Percentiles rank a stretch among this genome's conserved stretches.
phyloP scores from a whole-genome alignment of 768 basidiomycete species.

The Boletales sp. region DNA sequence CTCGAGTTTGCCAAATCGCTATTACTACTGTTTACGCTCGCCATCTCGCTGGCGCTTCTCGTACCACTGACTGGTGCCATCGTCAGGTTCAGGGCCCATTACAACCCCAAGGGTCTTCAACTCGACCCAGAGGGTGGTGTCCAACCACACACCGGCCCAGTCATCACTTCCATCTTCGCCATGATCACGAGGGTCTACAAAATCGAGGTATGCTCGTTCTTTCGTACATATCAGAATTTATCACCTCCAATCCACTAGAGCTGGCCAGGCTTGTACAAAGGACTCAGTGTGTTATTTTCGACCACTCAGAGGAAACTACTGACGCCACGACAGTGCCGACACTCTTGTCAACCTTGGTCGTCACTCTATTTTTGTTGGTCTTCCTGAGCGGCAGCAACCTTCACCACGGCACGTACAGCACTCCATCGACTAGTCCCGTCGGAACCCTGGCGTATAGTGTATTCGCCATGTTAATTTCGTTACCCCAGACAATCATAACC shows the following conservation, averaged over 20 bases:
- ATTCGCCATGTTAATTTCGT: slow-evolving; percentile 59
- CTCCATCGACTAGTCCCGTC: slow-evolving; percentile 57
- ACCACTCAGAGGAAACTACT: slow-evolving; percentile 32
- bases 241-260: slow-evolving; percentile 38
- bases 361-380: slow-evolving; percentile 55
- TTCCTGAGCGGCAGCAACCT: slow-evolving; percentile 57
- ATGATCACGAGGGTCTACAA: slow-evolving; percentile 70
- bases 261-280: slow-evolving; percentile 76
- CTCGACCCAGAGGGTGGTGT: slow-evolving; percentile 74
- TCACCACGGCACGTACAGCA: slow-evolving; percentile 61
- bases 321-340: slow-evolving; percentile 44
- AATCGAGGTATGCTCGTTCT: slow-evolving; percentile 55
- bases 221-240: neutral
- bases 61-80: slow-evolving; percentile 66
- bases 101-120: slow-evolving; percentile 80
- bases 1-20: slow-evolving; percentile 37
- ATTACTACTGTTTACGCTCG: slow-evolving; percentile 42
- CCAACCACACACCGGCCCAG: slow-evolving; percentile 73
- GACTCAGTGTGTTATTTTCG: slow-evolving; percentile 47
- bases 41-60: slow-evolving; percentile 51
- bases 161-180: slow-evolving; percentile 69
- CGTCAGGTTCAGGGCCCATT: slow-evolving; percentile 78
- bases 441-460: slow-evolving; percentile 64
- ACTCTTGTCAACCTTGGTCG: slow-evolving; percentile 44
- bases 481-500: slow-evolving; percentile 71